Conservation (phyloP, 2,329 filamentous ascomycete genomes). For the Cladosporium velox region DNA sequence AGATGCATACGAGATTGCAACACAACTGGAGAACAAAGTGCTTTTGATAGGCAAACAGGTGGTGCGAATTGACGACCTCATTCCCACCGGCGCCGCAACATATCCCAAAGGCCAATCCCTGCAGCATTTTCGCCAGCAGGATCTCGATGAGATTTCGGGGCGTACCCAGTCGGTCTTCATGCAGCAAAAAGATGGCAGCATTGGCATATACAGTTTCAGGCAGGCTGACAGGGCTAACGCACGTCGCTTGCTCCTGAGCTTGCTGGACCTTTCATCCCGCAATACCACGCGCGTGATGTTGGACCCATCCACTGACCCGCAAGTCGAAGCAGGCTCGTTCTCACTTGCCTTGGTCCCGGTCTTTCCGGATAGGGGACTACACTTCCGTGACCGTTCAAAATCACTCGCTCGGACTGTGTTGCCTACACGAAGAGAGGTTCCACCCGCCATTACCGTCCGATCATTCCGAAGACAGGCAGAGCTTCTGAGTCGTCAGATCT, state of each 20-base stretch:
- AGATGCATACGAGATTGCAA: conserved; percentile 34
- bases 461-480: not conserved
- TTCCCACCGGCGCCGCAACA: not conserved
- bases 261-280: conserved; percentile 24
- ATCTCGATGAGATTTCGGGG: conserved; percentile 26
- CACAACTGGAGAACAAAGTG: conserved; percentile 28
- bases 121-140: conserved; percentile 23
- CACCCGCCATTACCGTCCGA: not conserved
- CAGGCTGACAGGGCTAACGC: conserved; percentile 21
- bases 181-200: conserved; percentile 12
- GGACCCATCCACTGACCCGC: not conserved
- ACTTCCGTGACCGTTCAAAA: conserved; percentile 19
- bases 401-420: not conserved
- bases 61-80: conserved; percentile 25
- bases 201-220: conserved; percentile 24
- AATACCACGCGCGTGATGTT: not conserved
- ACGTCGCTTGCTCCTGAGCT: conserved; percentile 24
- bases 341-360: not conserved
- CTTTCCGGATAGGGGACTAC: conserved; percentile 9
- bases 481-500: not conserved
- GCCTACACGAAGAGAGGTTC: not conserved
- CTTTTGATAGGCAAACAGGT: conserved; percentile 22
- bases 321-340: not conserved
- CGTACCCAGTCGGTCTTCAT: conserved; percentile 27
- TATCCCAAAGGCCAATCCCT: not conserved